Evolutionary conservation across 768 basidiomycete species (phyloP).

Genomic region (Suillus lakei): DNA sequence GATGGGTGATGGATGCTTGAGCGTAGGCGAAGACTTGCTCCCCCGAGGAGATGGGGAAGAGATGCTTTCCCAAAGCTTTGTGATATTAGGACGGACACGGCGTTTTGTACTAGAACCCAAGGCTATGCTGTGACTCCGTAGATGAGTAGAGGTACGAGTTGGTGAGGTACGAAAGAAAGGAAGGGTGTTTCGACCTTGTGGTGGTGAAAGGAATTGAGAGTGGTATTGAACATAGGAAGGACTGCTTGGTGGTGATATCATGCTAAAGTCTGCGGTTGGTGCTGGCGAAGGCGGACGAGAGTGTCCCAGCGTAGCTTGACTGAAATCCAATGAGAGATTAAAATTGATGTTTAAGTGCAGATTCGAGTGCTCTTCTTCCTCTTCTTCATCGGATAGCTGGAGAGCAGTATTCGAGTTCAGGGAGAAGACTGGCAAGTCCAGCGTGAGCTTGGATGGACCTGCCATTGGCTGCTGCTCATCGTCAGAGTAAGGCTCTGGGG

Average conservation of each 20-base stretch:
- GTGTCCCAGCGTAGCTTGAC: conserved; percentile 6
- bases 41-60: conserved; percentile 27
- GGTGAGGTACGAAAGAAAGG: conserved; percentile 37
- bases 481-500: conserved; percentile 30
- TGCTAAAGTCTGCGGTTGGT: conserved; percentile 50
- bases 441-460: background rate
- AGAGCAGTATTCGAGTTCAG: background rate
- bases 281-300: conserved; percentile 49
- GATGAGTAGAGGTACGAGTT: conserved; percentile 14
- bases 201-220: conserved; percentile 33
- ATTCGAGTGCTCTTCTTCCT: conserved; percentile 26
- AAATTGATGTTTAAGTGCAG: conserved; percentile 27
- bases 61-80: conserved; percentile 38
- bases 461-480: background rate
- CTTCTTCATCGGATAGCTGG: conserved; percentile 4
- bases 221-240: conserved; percentile 38
- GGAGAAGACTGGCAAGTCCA: background rate
- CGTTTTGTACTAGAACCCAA: conserved; percentile 31
- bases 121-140: conserved; percentile 20
- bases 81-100: conserved; percentile 35
- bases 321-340: conserved; percentile 11
- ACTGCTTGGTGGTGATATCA: conserved; percentile 47
- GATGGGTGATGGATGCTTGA: background rate
- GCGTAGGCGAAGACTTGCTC: background rate
- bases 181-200: conserved; percentile 29